A percentile compares a stretch with the other conserved stretches of the same genome.
Conservation (phyloP, 106 monocot genomes). For the Dactylorhiza incarnata region DNA sequence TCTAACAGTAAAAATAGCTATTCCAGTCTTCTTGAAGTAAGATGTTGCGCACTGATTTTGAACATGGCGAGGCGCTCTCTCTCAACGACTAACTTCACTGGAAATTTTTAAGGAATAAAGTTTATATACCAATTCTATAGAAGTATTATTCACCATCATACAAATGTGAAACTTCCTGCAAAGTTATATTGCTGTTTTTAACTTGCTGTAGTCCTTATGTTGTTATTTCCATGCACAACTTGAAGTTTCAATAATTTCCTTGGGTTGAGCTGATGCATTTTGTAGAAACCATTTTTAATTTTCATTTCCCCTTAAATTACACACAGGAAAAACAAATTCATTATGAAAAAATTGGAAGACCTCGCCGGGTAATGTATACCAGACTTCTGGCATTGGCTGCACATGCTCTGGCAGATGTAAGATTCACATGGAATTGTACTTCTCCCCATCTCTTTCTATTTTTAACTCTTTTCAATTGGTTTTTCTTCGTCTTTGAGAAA, state of each 20-base stretch:
- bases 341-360: constrained; percentile 24
- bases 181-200: background rate
- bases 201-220: background rate
- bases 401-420: constrained; percentile 94
- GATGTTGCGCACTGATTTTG: background rate
- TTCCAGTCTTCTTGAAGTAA: background rate
- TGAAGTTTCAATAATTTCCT: background rate
- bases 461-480: background rate
- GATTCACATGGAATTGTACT: background rate
- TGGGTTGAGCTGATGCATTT: background rate
- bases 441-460: background rate
- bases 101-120: background rate
- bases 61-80: background rate
- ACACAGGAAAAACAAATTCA: constrained; percentile 20
- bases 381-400: constrained; percentile 76
- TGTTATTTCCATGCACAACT: background rate
- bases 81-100: background rate
- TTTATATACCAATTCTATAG: background rate
- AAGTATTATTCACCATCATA: background rate
- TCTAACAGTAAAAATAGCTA: background rate
- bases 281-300: background rate
- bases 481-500: background rate
- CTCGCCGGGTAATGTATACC: constrained; percentile 35
- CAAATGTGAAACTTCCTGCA: background rate
- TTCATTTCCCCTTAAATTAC: background rate